Evolutionary conservation across 805 yeast genomes (phyloP), one percentile per base, ranked within the genome.

Genomic region (Ogataea ramenticola): DNA sequence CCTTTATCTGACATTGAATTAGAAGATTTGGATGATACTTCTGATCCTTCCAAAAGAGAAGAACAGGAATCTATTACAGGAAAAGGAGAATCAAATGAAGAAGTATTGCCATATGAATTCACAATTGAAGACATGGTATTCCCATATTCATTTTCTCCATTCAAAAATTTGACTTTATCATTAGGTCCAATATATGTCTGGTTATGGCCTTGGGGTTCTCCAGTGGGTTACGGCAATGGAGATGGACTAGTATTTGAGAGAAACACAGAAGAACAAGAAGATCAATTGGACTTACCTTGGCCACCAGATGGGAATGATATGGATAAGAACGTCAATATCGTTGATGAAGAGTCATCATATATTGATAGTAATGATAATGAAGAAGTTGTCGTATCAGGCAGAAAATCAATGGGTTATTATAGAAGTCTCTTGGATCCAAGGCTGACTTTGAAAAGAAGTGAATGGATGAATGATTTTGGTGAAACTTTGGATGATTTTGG

Each of bases 401-500:
- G 29, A 4, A 31, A 22, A 4, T 10, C 15, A 3, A 12, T 37
- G 21, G 24, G 32, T 10, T 37, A 24, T 11, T 19, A 16, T 4
- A n/a, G 12, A 24, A 38, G 40, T 14, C 4, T 10, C 3, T 19
- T 39, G 15, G 44, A 68, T 46, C 69, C 73, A 16, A 48, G 75
- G 40, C 47, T 64, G 27, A 61, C 54, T 46, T 43, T 64, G 55
- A 52, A 56, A 11, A 58, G 80, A 31, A 67, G 62, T 14, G 68
- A 75, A 36, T 90, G 96, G 95, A 64, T 62, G 44, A 88, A 86
- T 57, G 80, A 73, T 16, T 72, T 82, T 58, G 99, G 99, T n/a
- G 97, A 91, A 55, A 74, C 74, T 12, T 65, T 91, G 39, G 74
- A 74, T 34, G 96, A 88, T 62, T 90, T 79, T 60, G 98, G 98